Evolutionary conservation across 208 protist species (phyloP).

Genomic region (Wallacemonas sp.): DNA sequence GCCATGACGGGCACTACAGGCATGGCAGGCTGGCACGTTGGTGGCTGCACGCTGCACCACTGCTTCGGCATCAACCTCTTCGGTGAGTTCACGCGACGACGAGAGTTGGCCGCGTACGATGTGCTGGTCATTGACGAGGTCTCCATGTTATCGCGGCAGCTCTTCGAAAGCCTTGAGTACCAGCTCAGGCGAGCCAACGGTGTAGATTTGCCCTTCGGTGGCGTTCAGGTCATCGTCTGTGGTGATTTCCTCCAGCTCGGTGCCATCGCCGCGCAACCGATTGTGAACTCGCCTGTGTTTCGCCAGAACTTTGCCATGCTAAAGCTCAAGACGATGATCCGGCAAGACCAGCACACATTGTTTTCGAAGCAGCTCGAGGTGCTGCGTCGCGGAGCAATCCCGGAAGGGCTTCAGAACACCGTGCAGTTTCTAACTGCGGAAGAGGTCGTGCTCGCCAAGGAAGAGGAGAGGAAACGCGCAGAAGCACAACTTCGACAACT

Average conservation of each 20-base stretch:
- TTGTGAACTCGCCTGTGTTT: conserved; percentile 76
- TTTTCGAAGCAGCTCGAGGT: conserved; percentile 72
- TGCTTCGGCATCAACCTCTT: conserved; percentile 82
- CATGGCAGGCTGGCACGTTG: conserved; percentile 75
- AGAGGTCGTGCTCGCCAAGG: conserved; percentile 22
- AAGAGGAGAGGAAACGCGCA: conserved; percentile 14
- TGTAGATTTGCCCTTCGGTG: conserved; percentile 85
- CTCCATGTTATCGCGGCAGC: conserved; percentile 81
- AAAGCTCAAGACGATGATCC: conserved; percentile 68
- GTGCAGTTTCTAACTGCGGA: conserved; percentile 46
- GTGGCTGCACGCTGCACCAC: conserved; percentile 88
- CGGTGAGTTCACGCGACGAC: conserved; percentile 67
- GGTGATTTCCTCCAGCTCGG: conserved; percentile 93
- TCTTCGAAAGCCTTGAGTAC: conserved; percentile 84
- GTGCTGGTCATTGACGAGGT: conserved; percentile 94
- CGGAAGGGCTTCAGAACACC: conserved; percentile 56
- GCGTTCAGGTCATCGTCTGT: conserved; percentile 90
- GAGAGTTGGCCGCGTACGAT: conserved; percentile 74
- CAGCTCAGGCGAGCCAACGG: conserved; percentile 77
- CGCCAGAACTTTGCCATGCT: conserved; percentile 78
- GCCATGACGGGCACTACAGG: conserved; percentile 87
- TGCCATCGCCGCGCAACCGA: conserved; percentile 53
- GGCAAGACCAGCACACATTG: conserved; percentile 41
- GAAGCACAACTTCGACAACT: conserved; percentile 32
- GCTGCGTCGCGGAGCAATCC: conserved; percentile 75